Percentiles rank a stretch among this genome's conserved stretches.
Conservation (phyloP, 345 rosid genomes). For the Acer yangbiense region DNA sequence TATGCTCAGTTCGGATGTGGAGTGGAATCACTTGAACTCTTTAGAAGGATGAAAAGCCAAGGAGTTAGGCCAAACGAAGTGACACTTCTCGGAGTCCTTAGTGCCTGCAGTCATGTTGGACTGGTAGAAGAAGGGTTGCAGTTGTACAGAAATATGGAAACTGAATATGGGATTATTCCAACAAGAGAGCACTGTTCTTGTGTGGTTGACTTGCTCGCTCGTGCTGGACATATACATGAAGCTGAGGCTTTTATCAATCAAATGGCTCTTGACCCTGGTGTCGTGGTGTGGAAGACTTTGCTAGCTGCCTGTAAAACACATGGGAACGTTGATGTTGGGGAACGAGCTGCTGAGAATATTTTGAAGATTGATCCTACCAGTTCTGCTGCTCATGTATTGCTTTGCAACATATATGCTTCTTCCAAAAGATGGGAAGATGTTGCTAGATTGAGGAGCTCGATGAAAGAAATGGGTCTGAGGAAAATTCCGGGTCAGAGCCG, state of each 20-base stretch:
- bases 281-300: constrained; percentile 68
- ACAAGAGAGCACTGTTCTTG: constrained; percentile 71
- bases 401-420: constrained; percentile 62
- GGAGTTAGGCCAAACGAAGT: constrained; percentile 62
- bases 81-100: constrained; percentile 59
- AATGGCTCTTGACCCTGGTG: constrained; percentile 58
- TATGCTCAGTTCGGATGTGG: constrained; percentile 77
- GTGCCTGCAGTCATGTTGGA: constrained; percentile 81
- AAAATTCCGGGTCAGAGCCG: constrained; percentile 84
- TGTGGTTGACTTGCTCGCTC: constrained; percentile 74
- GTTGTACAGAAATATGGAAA: constrained; percentile 53
- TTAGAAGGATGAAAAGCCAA: constrained; percentile 50
- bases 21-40: constrained; percentile 63
- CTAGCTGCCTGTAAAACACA: constrained; percentile 74
- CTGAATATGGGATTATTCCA: constrained; percentile 46
- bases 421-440: constrained; percentile 60
- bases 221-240: constrained; percentile 68
- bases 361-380: constrained; percentile 59
- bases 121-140: constrained; percentile 66
- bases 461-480: constrained; percentile 55
- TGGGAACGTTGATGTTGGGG: constrained; percentile 59
- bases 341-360: constrained; percentile 63
- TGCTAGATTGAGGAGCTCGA: constrained; percentile 53
- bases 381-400: constrained; percentile 67
- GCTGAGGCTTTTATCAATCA: constrained; percentile 59